Percentiles rank a stretch among this genome's conserved stretches.
phyloP scores from a whole-genome alignment of 495 filamentous ascomycete genomes.

The Evansstolkia leycettana region DNA sequence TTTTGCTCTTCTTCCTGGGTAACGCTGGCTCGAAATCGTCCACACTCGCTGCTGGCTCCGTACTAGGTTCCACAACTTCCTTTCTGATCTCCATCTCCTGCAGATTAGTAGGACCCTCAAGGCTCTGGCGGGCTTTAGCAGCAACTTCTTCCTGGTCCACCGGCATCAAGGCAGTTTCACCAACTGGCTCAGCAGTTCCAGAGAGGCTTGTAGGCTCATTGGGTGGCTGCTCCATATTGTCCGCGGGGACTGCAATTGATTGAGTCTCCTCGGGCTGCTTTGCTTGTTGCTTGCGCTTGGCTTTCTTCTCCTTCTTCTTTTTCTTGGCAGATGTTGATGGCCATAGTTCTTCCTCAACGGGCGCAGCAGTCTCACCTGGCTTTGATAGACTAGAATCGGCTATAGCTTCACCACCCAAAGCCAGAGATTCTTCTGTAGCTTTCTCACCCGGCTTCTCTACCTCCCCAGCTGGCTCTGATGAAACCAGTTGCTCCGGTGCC shows the following conservation, averaged over 20 bases:
- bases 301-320: conserved; percentile 11
- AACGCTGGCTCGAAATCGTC: conserved; percentile 6
- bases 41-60: neutral
- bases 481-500: too few species aligned
- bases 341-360: conserved; percentile 6
- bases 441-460: conserved; percentile 1
- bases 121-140: neutral
- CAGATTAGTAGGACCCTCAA: conserved; percentile 1
- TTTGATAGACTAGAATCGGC: neutral
- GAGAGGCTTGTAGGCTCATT: conserved; percentile 1
- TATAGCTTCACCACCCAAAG: neutral
- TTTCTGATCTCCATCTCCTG: conserved; percentile 4
- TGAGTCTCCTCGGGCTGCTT: conserved; percentile 1
- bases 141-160: neutral
- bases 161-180: neutral
- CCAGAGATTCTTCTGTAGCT: neutral
- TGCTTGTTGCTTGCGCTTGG: conserved; percentile 7
- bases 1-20: conserved; percentile 18
- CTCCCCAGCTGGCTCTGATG: neutral
- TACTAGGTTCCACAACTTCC: conserved; percentile 3
- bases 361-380: conserved; percentile 1
- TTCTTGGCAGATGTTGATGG: conserved; percentile 6
- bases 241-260: neutral
- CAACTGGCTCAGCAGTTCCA: too few species aligned
- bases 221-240: neutral